Evolutionary conservation across 106 monocot genomes (phyloP).

Genomic region (Phalaenopsis equestris): DNA sequence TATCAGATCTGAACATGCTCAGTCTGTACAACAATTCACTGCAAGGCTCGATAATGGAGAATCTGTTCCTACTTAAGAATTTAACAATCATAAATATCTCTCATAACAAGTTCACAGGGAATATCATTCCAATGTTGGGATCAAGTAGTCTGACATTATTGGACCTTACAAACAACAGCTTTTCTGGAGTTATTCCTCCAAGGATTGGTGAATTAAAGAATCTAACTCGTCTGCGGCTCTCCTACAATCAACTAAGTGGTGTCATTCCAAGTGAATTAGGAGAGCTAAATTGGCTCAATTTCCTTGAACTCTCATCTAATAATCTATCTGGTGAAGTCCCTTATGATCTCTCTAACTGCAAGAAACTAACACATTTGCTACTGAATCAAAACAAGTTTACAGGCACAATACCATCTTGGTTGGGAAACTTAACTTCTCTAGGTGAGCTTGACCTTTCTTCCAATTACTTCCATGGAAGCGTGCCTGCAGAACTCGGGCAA

Average conservation of each 20-base stretch:
- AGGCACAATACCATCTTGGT: slow-evolving; percentile 60
- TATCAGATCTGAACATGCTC: slow-evolving; percentile 45
- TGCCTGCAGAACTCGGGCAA: slow-evolving; percentile 59
- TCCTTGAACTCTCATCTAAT: slow-evolving; percentile 74
- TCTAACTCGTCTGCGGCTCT: slow-evolving; percentile 53
- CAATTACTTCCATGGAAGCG: slow-evolving; percentile 44
- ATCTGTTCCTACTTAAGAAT: slow-evolving; percentile 39
- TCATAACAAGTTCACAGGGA: slow-evolving; percentile 74
- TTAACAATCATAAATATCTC: slow-evolving; percentile 71
- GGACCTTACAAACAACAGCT: slow-evolving; percentile 82
- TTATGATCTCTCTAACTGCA: slow-evolving; percentile 44
- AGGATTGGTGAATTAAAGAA: slow-evolving; percentile 26
- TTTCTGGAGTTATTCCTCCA: slow-evolving; percentile 59
- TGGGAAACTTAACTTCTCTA: slow-evolving; percentile 46
- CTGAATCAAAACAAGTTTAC: slow-evolving; percentile 43
- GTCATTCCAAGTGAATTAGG: slow-evolving; percentile 45
- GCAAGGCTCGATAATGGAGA: slow-evolving; percentile 53
- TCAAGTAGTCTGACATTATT: slow-evolving; percentile 34
- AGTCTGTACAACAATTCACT: slow-evolving; percentile 89
- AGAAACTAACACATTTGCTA: slow-evolving; percentile 52
- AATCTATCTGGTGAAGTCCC: slow-evolving; percentile 54
- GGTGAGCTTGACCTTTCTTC: slow-evolving; percentile 82
- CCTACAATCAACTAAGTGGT: slow-evolving; percentile 53
- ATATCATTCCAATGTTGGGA: slow-evolving; percentile 44
- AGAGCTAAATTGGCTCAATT: slow-evolving; percentile 33